These are phyloP conservation scores for Linum tenue DNA, from an alignment of 345 rosid species.

Conservation along the genomic window DNA sequence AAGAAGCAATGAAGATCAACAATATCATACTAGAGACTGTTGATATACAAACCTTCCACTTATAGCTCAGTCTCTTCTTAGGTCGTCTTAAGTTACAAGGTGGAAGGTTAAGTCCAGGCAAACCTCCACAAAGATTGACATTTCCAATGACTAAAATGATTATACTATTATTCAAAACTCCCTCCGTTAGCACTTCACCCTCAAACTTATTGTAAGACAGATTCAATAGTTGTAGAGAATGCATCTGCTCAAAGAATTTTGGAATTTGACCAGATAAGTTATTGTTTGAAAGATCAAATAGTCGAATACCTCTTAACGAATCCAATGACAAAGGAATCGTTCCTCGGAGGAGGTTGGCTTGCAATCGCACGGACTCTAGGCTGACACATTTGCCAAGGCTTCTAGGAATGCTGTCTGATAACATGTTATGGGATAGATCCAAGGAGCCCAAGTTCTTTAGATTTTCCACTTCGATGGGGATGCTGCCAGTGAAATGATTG, in stretches of 20 bases:
- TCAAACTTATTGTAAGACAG: conserved; percentile 18
- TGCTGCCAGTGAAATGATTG: conserved; percentile 8
- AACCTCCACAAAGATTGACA: not conserved
- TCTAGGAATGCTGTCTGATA: conserved; percentile 16
- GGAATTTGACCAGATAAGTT: conserved; percentile 20
- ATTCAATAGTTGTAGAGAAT: conserved; percentile 5
- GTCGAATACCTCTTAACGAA: not conserved
- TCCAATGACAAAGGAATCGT: conserved; percentile 11
- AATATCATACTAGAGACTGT: not conserved
- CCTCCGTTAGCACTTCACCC: conserved; percentile 9
- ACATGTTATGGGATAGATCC: conserved; percentile 9
- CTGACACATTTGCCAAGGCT: conserved; percentile 10
- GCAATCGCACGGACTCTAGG: conserved; percentile 8
- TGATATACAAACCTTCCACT: not conserved
- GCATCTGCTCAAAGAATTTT: not conserved
- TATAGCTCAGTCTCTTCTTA: not conserved
- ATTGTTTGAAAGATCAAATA: conserved; percentile 7
- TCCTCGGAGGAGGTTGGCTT: conserved; percentile 11
- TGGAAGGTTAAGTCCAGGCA: conserved; percentile 1
- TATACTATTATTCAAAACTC: not conserved
- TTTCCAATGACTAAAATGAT: not conserved
- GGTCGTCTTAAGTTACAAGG: conserved; percentile 1
- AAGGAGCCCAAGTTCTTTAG: conserved; percentile 2
- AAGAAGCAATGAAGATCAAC: not conserved
- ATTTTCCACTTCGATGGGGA: conserved; percentile 8